Conservation (phyloP, 495 filamentous ascomycete genomes). For the Niebla homalea region DNA sequence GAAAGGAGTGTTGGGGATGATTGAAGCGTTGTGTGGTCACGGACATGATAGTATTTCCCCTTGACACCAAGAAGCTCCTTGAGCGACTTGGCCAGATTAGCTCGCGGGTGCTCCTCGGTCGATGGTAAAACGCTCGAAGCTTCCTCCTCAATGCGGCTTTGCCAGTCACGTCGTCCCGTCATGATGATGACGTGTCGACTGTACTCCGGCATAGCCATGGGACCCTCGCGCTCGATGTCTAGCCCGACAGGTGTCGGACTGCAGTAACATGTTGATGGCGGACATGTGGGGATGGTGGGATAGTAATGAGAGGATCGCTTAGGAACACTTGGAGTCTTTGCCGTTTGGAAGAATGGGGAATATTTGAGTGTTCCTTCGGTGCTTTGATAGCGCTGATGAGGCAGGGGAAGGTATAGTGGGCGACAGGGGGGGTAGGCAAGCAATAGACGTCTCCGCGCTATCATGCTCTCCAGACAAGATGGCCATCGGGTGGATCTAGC, state of each 20-base stretch:
- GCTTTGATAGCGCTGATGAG: no score
- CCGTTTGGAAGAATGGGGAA: no score
- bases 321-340: no score
- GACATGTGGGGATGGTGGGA: slow-evolving; percentile 48
- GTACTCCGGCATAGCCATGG: slow-evolving; percentile 66
- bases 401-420: no score
- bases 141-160: slow-evolving; percentile 54
- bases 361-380: no score
- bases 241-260: slow-evolving; percentile 51
- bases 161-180: slow-evolving; percentile 73
- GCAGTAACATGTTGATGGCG: slow-evolving; percentile 59
- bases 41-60: slow-evolving; percentile 58
- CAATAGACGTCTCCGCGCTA: no score
- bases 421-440: no score
- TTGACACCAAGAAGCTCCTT: slow-evolving; percentile 52
- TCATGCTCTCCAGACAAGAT: no score
- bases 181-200: slow-evolving; percentile 69
- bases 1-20: slow-evolving; percentile 26
- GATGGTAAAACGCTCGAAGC: slow-evolving; percentile 32
- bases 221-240: slow-evolving; percentile 59
- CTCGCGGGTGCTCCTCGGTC: slow-evolving; percentile 24
- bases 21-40: slow-evolving; percentile 39
- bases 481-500: no score
- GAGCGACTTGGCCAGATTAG: slow-evolving; percentile 56
- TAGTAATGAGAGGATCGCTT: no score